phyloP scores from a whole-genome alignment of 768 basidiomycete genomes.

The Lactarius tabidus region DNA sequence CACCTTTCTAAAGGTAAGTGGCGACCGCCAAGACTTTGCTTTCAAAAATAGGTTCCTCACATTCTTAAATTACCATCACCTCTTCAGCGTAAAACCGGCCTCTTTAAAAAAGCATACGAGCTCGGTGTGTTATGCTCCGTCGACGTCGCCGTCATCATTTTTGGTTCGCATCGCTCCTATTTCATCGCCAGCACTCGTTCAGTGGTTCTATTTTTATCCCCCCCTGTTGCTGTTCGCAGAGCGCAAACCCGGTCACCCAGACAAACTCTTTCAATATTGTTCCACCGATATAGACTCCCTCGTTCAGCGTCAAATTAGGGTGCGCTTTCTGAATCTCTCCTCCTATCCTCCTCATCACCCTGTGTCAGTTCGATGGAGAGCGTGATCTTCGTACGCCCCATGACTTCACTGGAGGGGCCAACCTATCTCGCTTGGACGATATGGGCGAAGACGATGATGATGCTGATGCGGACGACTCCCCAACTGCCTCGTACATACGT shows the following conservation, averaged over 20 bases:
- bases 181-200: slow-evolving; percentile 5
- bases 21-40: slow-evolving; percentile 29
- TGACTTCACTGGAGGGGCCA: slow-evolving; percentile 42
- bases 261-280: slow-evolving; percentile 80
- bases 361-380: slow-evolving; percentile 47
- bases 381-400: slow-evolving; percentile 45
- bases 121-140: slow-evolving; percentile 88
- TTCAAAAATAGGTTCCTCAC: slow-evolving; percentile 35
- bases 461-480: slow-evolving; percentile 21
- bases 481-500: slow-evolving; percentile 13
- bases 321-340: slow-evolving; percentile 28
- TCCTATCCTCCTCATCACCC: neutral
- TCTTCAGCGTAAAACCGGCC: slow-evolving; percentile 76
- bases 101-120: slow-evolving; percentile 90
- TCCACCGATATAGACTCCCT: slow-evolving; percentile 67
- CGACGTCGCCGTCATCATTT: slow-evolving; percentile 85
- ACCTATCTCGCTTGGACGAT: slow-evolving; percentile 35
- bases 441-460: slow-evolving; percentile 35
- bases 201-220: slow-evolving; percentile 41
- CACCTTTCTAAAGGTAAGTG: slow-evolving; percentile 80
- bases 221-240: slow-evolving; percentile 40
- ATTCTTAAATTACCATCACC: slow-evolving; percentile 53
- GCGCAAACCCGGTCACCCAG: slow-evolving; percentile 72
- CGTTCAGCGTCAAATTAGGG: slow-evolving; percentile 61
- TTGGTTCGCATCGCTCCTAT: slow-evolving; percentile 46